phyloP scores from a whole-genome alignment of 2,329 filamentous ascomycete genomes.

The Westerdykella sp. region DNA sequence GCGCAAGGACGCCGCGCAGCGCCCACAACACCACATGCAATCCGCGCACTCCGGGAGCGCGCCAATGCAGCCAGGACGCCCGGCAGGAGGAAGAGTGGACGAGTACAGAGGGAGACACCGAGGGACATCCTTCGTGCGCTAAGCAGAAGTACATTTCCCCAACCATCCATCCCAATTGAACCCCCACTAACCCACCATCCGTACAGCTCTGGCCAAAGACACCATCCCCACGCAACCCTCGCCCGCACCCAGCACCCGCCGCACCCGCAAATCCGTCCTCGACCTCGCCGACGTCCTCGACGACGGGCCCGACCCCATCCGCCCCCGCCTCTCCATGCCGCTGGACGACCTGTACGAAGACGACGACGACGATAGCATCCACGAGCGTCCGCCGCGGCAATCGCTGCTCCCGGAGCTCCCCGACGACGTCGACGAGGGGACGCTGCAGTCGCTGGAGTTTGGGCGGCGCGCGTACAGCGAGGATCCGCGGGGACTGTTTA shows the following conservation, averaged over 20 bases:
- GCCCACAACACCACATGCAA: constrained; percentile 51
- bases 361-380: constrained; percentile 33
- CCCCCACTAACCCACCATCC: constrained; percentile 4
- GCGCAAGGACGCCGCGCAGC: constrained; percentile 33
- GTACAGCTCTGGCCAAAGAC: constrained; percentile 47
- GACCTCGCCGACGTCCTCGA: constrained; percentile 43
- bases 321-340: constrained; percentile 39
- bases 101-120: constrained; percentile 49
- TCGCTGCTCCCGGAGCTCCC: constrained; percentile 32
- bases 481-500: constrained; percentile 38
- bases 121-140: constrained; percentile 50
- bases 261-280: constrained; percentile 28
- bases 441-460: constrained; percentile 47
- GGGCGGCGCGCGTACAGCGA: constrained; percentile 36
- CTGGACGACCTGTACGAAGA: constrained; percentile 38
- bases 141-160: constrained; percentile 40
- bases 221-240: constrained; percentile 45
- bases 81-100: constrained; percentile 44
- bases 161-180: neutral
- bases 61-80: constrained; percentile 46
- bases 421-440: constrained; percentile 36
- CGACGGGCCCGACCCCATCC: constrained; percentile 41
- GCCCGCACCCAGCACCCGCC: constrained; percentile 33
- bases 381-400: constrained; percentile 34
- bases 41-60: constrained; percentile 50